Percentiles rank a stretch among this genome's conserved stretches.
Conservation (phyloP, 1,284 basidiomycete species). For the Takashimella koratensis region DNA sequence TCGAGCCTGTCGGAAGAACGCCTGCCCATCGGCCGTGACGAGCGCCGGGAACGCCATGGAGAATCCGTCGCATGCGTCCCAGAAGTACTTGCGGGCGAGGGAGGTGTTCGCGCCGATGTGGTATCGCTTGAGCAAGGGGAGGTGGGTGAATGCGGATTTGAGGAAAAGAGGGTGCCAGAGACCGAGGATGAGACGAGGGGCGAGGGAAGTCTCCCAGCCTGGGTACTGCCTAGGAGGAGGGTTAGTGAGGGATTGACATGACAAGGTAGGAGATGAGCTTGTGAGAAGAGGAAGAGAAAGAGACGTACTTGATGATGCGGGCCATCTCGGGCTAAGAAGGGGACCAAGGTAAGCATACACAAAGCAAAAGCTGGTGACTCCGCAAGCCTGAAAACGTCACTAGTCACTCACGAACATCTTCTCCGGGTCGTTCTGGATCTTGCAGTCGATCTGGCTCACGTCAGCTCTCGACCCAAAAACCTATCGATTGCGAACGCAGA, state of each 20-base stretch:
- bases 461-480: background rate
- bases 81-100: constrained; percentile 82
- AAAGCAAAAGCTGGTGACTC: too few species aligned
- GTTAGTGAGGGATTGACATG: background rate
- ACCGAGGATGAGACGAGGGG: constrained; percentile 82
- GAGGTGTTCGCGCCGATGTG: constrained; percentile 74
- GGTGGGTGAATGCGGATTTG: constrained; percentile 64
- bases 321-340: constrained; percentile 66
- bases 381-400: too few species aligned
- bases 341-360: background rate
- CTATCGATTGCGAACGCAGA: too few species aligned
- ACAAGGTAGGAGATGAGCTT: background rate
- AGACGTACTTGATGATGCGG: constrained; percentile 57
- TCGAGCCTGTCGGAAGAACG: constrained; percentile 76
- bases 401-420: constrained; percentile 62
- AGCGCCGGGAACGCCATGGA: constrained; percentile 77
- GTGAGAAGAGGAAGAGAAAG: background rate
- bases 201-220: constrained; percentile 73
- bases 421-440: constrained; percentile 87
- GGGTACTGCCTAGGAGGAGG: constrained; percentile 53
- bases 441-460: constrained; percentile 67
- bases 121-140: constrained; percentile 73
- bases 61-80: constrained; percentile 85
- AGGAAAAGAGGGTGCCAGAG: constrained; percentile 92
- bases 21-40: constrained; percentile 60